Percentiles rank a stretch among this genome's conserved stretches.
Conservation (phyloP, 805 yeast genomes). For the Wickerhamomyces pijperi region DNA sequence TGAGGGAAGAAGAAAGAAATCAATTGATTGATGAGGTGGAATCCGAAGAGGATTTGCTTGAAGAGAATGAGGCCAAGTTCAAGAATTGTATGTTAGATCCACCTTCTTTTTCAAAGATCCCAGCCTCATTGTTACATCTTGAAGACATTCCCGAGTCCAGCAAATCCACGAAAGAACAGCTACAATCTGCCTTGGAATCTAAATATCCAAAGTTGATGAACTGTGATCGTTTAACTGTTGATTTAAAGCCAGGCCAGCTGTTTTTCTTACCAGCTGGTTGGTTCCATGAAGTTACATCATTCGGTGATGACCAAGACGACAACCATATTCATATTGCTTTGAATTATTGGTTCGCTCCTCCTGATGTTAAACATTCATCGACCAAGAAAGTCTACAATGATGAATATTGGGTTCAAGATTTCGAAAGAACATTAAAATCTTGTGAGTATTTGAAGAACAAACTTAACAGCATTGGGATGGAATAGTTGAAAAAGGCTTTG, state of each 20-base stretch:
- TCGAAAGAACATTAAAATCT: conserved; percentile 28
- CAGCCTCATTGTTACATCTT: conserved; percentile 51
- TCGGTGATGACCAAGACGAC: conserved; percentile 23
- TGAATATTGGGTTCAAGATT: conserved; percentile 44
- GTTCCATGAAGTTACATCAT: conserved; percentile 75
- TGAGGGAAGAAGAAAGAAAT: conserved; percentile 11
- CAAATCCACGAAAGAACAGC: conserved; percentile 16
- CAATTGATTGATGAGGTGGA: conserved; percentile 17
- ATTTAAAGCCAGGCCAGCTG: conserved; percentile 53
- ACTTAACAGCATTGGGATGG: no score
- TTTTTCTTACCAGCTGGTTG: conserved; percentile 67
- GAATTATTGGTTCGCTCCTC: conserved; percentile 71
- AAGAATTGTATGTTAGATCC: conserved; percentile 34
- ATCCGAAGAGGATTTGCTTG: conserved; percentile 16
- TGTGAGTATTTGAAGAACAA: conserved; percentile 10
- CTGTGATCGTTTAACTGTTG: conserved; percentile 32
- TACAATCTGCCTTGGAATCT: conserved; percentile 22
- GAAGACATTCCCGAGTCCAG: conserved; percentile 32
- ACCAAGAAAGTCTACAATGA: conserved; percentile 34
- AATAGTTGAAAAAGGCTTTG: no score
- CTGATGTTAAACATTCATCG: conserved; percentile 28
- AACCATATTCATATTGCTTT: conserved; percentile 42
- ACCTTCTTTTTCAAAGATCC: conserved; percentile 56
- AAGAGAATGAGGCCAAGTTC: conserved; percentile 10
- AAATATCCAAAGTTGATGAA: conserved; percentile 38